phyloP scores from a whole-genome alignment of 1,284 basidiomycete species.

The Ganoderma meredithae region DNA sequence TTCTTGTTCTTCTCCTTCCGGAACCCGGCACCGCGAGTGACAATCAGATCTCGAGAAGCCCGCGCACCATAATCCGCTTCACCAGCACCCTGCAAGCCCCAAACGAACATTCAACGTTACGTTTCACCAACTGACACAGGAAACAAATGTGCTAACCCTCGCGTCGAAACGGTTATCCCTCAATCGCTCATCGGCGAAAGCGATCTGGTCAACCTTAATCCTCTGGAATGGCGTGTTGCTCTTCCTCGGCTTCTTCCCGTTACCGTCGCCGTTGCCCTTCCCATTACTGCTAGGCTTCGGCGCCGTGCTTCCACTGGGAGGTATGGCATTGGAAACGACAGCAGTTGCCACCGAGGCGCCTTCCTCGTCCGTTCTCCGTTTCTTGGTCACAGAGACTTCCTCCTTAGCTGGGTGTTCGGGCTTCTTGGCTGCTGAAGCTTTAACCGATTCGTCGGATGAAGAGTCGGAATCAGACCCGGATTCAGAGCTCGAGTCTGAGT shows the following conservation, averaged over 20 bases:
- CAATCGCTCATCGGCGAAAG: conserved; percentile 63
- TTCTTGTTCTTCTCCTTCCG: conserved; percentile 99
- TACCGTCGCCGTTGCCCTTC: conserved; percentile 27
- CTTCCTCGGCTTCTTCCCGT: conserved; percentile 48
- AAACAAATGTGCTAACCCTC: conserved; percentile 59
- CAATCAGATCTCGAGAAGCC: conserved; percentile 88
- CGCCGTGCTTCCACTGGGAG: conserved; percentile 21
- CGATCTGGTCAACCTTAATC: conserved; percentile 75
- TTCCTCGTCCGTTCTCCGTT: conserved; percentile 58
- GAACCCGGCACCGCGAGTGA: conserved; percentile 94
- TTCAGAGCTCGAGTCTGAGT: conserved; percentile 35
- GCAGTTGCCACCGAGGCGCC: conserved; percentile 60
- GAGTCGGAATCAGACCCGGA: conserved; percentile 20
- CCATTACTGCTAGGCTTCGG: conserved; percentile 19
- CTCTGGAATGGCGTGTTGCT: conserved; percentile 80
- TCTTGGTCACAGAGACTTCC: conserved; percentile 56
- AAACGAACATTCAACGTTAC: conserved; percentile 14
- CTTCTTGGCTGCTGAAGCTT: conserved; percentile 18
- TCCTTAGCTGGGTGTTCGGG: conserved; percentile 20
- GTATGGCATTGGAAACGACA: conserved; percentile 25
- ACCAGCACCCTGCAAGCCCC: conserved; percentile 57
- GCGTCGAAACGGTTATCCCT: conserved; percentile 87
- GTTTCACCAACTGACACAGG: conserved; percentile 10
- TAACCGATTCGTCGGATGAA: conserved; percentile 28
- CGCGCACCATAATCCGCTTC: conserved; percentile 88